Evolutionary conservation across 202 grass and related monocot genomes (phyloP), one percentile per base, ranked within the genome.

Genomic region (Carex arenaria): DNA sequence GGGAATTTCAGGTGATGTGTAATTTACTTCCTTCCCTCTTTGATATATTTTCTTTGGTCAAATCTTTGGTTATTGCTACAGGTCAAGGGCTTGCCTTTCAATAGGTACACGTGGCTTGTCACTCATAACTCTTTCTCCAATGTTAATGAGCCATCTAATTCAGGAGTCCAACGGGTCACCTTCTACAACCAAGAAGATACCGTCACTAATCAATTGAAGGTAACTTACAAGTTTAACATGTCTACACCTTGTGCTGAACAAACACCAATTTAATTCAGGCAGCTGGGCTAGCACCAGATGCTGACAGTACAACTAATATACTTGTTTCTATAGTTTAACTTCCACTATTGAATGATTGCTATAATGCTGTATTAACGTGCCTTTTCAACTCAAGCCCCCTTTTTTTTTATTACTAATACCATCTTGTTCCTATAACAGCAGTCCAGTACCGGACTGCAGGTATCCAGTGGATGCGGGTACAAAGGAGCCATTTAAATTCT

Each of bases 41-140:
- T 63, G 14, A 7, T 40, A 2, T 47, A 62, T 66, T 72, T 10
- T 84, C 7, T 45, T 45, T 6, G 36, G 64, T 65, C 14, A 18
- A 77, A 36, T 53, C 62, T 69, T 79, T 34, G 64, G 73, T 56
- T 85, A 18, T 69, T 31, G 47, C 23, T 80, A 80, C 80, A 95
- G 95, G 90, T 97, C 14, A 90, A 89, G 43, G 95, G 84, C 34
- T 64, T 97, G 64, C 95, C 94, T 10, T 97, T 94, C 57, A 95
- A 95, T 86, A 87, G 84, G 40, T 98, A 98, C 83, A 79, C 92
- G 61, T 98, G 95, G 95, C 87, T 98, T 23, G 95, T 93, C 45
- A 98, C 95, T 45, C 95, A 98, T 82, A 98, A 98, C 55, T 98
- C 95, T 28, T 98, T 98, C 86, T 98, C 95, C 84, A 98, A 94